These are phyloP conservation scores for Pseudocercospora fijiensis DNA, from an alignment of 2,329 filamentous ascomycete genomes.

Conservation along the genomic window DNA sequence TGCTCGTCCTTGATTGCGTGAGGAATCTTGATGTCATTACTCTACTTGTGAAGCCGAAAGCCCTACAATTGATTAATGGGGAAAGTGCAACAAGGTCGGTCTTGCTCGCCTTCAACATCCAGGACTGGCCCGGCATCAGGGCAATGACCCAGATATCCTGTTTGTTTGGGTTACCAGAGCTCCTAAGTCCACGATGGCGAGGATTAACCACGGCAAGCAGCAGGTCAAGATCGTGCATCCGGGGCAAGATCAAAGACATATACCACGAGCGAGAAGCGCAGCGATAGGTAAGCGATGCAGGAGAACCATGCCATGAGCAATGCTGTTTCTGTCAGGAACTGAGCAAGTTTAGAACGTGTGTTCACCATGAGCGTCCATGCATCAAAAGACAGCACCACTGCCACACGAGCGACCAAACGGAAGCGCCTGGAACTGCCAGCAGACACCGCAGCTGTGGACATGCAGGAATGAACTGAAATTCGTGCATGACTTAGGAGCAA, in stretches of 20 bases:
- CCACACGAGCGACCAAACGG: neutral
- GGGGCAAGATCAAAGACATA: neutral
- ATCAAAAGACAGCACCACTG: neutral
- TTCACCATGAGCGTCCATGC: neutral
- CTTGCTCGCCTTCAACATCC: slow-evolving; percentile 1
- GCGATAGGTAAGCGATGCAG: neutral
- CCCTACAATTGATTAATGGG: neutral
- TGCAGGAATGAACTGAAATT: neutral
- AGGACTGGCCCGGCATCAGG: neutral
- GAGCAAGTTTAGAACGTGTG: neutral
- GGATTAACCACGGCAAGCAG: neutral
- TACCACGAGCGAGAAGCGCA: neutral
- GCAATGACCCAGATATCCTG: neutral
- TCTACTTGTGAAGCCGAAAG: neutral
- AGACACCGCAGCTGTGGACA: neutral
- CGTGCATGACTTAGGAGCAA: neutral
- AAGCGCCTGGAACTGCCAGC: neutral
- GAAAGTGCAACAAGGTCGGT: neutral
- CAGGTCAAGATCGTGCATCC: neutral
- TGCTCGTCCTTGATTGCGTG: slow-evolving; percentile 3
- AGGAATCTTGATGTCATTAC: neutral
- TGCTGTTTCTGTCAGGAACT: neutral
- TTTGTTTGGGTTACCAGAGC: neutral
- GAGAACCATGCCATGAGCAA: neutral
- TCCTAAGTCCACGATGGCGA: neutral